Evolutionary conservation across 306 rosid genomes (phyloP).

Genomic region (Vigna reflexopilosa): DNA sequence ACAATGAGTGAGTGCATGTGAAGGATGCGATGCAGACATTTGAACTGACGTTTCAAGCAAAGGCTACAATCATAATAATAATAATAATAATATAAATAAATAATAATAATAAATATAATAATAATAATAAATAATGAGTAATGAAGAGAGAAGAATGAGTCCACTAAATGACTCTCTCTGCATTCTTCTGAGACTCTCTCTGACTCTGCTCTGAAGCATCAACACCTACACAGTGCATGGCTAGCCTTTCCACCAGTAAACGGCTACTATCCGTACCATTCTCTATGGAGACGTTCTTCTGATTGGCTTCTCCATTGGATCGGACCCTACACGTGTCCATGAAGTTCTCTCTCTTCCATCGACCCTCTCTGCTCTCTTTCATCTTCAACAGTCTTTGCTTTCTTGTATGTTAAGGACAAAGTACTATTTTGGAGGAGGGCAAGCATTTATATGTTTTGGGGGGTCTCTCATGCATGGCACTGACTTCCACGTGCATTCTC

Average conservation of each 20-base stretch:
- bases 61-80: neutral
- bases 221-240: constrained; percentile 37
- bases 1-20: constrained; percentile 59
- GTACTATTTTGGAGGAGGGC: constrained; percentile 39
- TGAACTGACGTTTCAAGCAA: constrained; percentile 61
- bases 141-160: neutral
- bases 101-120: no score
- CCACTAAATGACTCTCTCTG: neutral
- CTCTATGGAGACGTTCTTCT: neutral
- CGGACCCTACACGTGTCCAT: constrained; percentile 31
- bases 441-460: constrained; percentile 38
- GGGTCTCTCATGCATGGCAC: constrained; percentile 53
- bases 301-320: neutral
- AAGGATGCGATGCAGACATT: constrained; percentile 57
- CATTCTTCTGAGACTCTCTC: constrained; percentile 20
- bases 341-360: neutral
- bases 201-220: constrained; percentile 20
- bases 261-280: constrained; percentile 29
- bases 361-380: neutral
- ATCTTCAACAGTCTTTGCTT: constrained; percentile 1
- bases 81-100: neutral
- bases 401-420: constrained; percentile 13
- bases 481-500: constrained; percentile 44
- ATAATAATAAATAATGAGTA: no score
- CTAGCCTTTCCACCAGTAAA: constrained; percentile 40